These are phyloP conservation scores for Pseudognaphalium luteoalbum DNA, from an alignment of 129 eudicot species.

Conservation along the genomic window DNA sequence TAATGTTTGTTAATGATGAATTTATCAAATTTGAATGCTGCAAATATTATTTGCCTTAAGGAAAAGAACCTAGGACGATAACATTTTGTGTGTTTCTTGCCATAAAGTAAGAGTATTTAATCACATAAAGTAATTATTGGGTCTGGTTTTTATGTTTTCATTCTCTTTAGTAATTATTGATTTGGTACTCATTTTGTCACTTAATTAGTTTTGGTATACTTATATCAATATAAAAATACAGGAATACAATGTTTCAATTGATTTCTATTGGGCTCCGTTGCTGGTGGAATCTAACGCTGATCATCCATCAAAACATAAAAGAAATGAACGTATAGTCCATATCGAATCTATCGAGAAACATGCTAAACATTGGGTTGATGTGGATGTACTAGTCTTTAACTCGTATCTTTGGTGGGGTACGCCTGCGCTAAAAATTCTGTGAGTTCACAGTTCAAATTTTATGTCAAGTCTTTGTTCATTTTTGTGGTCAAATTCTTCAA, in stretches of 20 bases:
- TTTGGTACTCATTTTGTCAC: background rate
- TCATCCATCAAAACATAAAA: constrained; percentile 43
- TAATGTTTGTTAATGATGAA: too few relatives aligned
- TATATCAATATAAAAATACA: constrained; percentile 12
- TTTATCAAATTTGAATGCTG: too few relatives aligned
- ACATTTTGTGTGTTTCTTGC: too few relatives aligned
- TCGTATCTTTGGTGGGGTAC: constrained; percentile 62
- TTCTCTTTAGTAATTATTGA: background rate
- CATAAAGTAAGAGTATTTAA: too few relatives aligned
- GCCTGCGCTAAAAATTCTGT: constrained; percentile 48
- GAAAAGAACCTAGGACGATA: too few relatives aligned
- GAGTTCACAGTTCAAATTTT: constrained; percentile 26
- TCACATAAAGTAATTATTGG: too few relatives aligned
- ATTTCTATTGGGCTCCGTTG: constrained; percentile 63
- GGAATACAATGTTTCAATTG: constrained; percentile 58
- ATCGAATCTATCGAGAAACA: constrained; percentile 51
- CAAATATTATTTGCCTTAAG: too few relatives aligned
- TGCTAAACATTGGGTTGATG: constrained; percentile 53
- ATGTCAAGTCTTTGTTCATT: background rate
- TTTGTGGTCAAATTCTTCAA: background rate
- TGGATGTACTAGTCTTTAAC: constrained; percentile 63
- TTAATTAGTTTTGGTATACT: background rate
- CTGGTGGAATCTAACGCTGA: constrained; percentile 62
- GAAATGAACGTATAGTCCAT: constrained; percentile 35
- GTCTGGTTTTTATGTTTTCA: background rate